phyloP scores from a whole-genome alignment of 371 early-diverging fungal species.

The Lichtheimia ramosa region DNA sequence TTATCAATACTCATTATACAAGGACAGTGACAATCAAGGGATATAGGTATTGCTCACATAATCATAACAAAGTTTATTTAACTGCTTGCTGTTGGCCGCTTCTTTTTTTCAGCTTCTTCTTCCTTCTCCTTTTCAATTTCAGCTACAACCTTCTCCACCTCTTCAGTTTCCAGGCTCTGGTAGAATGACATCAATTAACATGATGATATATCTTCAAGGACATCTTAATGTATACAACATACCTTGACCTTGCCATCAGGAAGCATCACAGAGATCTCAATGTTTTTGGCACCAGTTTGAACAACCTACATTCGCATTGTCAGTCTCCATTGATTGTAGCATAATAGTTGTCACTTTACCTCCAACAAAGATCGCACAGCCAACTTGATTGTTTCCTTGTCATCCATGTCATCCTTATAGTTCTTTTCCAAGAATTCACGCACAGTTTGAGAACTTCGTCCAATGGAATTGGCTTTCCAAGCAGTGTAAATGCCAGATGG shows the following conservation, averaged over 20 bases:
- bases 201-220: too few species aligned
- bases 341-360: conserved; percentile 30
- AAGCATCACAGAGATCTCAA: conserved; percentile 94
- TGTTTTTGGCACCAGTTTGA: conserved; percentile 98
- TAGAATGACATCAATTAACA: background rate
- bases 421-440: conserved; percentile 98
- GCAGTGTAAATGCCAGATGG: conserved; percentile 99
- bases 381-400: conserved; percentile 86
- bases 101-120: conserved; percentile 83
- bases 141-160: conserved; percentile 82
- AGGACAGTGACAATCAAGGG: too few species aligned
- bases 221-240: conserved; percentile 14
- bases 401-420: conserved; percentile 81
- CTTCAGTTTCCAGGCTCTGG: conserved; percentile 72
- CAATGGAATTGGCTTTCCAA: conserved; percentile 98
- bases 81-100: conserved; percentile 39
- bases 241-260: conserved; percentile 70
- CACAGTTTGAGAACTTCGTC: conserved; percentile 95
- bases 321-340: background rate
- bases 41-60: too few species aligned
- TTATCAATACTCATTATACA: too few species aligned
- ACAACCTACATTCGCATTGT: conserved; percentile 59
- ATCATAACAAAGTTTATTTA: too few species aligned
- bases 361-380: conserved; percentile 92
- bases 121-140: conserved; percentile 94